Evolutionary conservation across 768 basidiomycete genomes (phyloP).

Genomic region (Dioszegia crocea): DNA sequence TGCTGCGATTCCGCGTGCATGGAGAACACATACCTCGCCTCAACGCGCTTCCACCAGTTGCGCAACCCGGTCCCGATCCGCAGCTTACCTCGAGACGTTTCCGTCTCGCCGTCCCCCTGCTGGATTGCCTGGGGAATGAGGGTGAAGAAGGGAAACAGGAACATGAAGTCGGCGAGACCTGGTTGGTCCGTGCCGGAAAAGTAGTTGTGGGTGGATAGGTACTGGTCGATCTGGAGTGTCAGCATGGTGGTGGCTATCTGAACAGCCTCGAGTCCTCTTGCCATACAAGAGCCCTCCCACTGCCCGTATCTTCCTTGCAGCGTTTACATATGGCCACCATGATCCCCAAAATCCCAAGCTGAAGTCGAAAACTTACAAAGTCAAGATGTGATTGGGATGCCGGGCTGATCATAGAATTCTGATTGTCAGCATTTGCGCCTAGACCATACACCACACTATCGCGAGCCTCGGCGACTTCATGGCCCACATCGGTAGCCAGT

Average conservation of each 20-base stretch:
- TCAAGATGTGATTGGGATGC: conserved; percentile 10
- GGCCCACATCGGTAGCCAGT: no score
- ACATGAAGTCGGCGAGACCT: conserved; percentile 44
- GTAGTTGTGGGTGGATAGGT: conserved; percentile 26
- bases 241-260: no score
- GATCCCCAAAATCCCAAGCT: no score
- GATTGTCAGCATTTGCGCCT: no score
- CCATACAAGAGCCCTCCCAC: no score
- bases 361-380: conserved; percentile 8
- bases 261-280: background rate
- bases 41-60: conserved; percentile 36
- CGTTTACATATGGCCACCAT: no score
- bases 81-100: background rate
- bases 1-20: background rate
- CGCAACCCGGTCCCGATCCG: conserved; percentile 20
- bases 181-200: conserved; percentile 40
- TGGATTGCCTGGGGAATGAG: conserved; percentile 24
- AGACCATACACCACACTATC: no score
- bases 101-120: conserved; percentile 20
- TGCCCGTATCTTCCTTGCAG: no score
- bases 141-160: conserved; percentile 41
- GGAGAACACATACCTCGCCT: conserved; percentile 20
- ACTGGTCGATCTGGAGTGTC: conserved; percentile 33
- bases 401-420: background rate
- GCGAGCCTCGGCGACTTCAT: no score